Evolutionary conservation across 306 rosid genomes (phyloP).

Genomic region (Urtica urens): DNA sequence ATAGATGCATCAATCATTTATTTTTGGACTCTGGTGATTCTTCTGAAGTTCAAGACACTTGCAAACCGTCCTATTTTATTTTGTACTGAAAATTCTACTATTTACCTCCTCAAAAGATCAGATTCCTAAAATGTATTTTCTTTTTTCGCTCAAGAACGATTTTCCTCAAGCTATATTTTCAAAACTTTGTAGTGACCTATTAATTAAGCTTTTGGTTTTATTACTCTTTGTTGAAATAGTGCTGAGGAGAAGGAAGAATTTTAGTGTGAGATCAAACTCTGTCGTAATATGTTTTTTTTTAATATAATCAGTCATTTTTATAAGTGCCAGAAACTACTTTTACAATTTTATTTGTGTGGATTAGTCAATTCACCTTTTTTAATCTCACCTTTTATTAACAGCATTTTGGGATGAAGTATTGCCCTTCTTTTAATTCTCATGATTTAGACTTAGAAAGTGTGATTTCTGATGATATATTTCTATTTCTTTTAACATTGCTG

Average conservation of each 20-base stretch:
- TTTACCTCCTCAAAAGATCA: slow-evolving; percentile 35
- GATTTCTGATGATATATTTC: slow-evolving; percentile 2
- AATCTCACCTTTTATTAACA: slow-evolving; percentile 1
- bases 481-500: not conserved
- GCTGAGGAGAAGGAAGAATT: slow-evolving; percentile 30
- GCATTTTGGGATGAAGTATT: not conserved
- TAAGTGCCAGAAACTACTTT: too few species aligned
- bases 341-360: not conserved
- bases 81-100: slow-evolving; percentile 26
- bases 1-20: slow-evolving; percentile 65
- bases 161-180: slow-evolving; percentile 13
- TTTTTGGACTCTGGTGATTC: slow-evolving; percentile 78
- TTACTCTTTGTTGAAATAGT: slow-evolving; percentile 14
- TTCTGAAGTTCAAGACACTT: slow-evolving; percentile 69
- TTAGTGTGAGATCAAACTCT: slow-evolving; percentile 32
- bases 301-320: slow-evolving; percentile 22
- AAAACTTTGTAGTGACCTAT: slow-evolving; percentile 15
- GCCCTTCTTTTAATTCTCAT: not conserved
- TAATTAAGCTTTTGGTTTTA: slow-evolving; percentile 2
- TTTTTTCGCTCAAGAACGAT: slow-evolving; percentile 5
- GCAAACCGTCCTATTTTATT: slow-evolving; percentile 61
- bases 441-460: not conserved
- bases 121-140: slow-evolving; percentile 19
- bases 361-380: slow-evolving; percentile 3
- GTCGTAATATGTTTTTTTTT: slow-evolving; percentile 19